Conservation (phyloP, 352 stramenopile species). For the Globisporangium echinulatum region DNA sequence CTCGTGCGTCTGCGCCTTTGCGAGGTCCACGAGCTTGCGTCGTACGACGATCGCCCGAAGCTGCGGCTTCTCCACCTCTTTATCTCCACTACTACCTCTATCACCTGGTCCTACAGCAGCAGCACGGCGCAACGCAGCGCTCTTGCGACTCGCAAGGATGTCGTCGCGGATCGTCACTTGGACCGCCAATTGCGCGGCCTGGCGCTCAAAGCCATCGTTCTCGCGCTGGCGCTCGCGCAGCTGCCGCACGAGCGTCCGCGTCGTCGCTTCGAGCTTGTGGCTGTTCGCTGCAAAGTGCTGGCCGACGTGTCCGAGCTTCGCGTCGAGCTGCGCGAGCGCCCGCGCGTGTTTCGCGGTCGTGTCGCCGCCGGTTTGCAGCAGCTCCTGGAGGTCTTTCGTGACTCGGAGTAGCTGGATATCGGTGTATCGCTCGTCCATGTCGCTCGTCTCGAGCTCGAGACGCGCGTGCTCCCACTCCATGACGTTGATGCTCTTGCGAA, state of each 20-base stretch:
- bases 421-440: constrained; percentile 90
- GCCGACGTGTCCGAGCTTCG: constrained; percentile 60
- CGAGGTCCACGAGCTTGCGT: constrained; percentile 86
- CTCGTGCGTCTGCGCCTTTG: constrained; percentile 86
- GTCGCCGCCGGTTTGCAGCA: constrained; percentile 83
- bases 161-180: constrained; percentile 87
- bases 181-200: constrained; percentile 70
- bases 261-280: constrained; percentile 52
- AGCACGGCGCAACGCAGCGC: constrained; percentile 28
- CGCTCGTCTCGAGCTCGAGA: constrained; percentile 67
- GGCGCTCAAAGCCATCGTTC: constrained; percentile 72
- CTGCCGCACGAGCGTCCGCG: constrained; percentile 46
- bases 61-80: constrained; percentile 19
- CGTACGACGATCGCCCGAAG: constrained; percentile 88
- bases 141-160: constrained; percentile 74
- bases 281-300: constrained; percentile 56
- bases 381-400: constrained; percentile 89
- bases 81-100: background rate
- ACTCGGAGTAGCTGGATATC: constrained; percentile 91
- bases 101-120: background rate
- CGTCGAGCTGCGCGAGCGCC: constrained; percentile 59
- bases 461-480: constrained; percentile 91
- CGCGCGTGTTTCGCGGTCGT: constrained; percentile 74
- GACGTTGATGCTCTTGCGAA: constrained; percentile 91
- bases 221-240: constrained; percentile 66